Evolutionary conservation across 1,139 yeast species (phyloP), one percentile per base, ranked within the genome.

Genomic region (Candida albicans): DNA sequence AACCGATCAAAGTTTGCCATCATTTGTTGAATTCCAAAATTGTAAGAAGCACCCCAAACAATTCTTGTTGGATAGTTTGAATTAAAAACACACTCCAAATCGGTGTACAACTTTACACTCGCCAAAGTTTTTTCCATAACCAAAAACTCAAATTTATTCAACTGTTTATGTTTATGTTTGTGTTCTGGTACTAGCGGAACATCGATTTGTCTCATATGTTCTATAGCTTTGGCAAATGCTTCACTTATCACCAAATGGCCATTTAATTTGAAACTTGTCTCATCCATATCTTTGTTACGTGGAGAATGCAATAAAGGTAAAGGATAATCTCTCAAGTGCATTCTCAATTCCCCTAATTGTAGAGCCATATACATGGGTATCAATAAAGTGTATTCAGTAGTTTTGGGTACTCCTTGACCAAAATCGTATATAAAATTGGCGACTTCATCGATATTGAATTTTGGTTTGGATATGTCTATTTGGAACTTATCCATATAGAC

Each of bases 31-130:
- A 91, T 76, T 1, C 90, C 95, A 33, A 96, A 91, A 54, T 84
- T 89, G 56, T 84, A 84, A 0, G 90, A 85, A 31, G 84, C 83
- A 26, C 96, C 95, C 96, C 96, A 90, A 0, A 88, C 81, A 35
- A 88, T 81, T 31, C 87, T 69, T 0, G 95, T 80, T 0, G 93
- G 83, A 8, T 64, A 61, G 14, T 70, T 67, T 0, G 95, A 77
- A 44, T 74, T 70, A 34, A 87, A 73, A 12, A 69, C 71, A 47
- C 87, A 73, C 10, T 69, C 64, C 50, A 89, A 59, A 46, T 83
- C 83, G 0, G 90, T 77, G 56, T 71, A 88, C 44, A 87, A 65
- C 58, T 91, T 90, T 35, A 89, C 82, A 0, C 95, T 73, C 0
- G 95, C 78, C 38, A 91, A 69, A 0, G 97, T 85, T 50, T 93